Percentiles rank a stretch among this genome's conserved stretches.
phyloP scores from a whole-genome alignment of 2,329 filamentous ascomycete genomes.

The Colletotrichum sidae region DNA sequence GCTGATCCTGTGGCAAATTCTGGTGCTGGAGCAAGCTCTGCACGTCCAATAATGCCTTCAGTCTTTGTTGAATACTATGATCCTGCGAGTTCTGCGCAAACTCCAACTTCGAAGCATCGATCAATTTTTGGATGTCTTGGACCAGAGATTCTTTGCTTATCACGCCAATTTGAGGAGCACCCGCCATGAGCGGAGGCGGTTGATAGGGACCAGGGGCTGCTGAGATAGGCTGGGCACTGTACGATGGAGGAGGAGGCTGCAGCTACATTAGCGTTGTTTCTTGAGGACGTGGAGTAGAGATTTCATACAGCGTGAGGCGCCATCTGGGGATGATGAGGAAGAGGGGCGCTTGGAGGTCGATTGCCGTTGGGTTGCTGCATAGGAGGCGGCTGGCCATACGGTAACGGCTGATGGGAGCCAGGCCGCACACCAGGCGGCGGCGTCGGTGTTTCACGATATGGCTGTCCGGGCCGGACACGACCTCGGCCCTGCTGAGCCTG shows the following conservation, averaged over 20 bases:
- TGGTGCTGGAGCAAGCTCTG: slow-evolving; percentile 83
- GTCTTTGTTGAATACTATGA: slow-evolving; percentile 78
- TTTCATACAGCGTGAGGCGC: slow-evolving; percentile 31
- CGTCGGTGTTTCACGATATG: slow-evolving; percentile 79
- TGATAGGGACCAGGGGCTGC: slow-evolving; percentile 54
- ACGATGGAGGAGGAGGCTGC: slow-evolving; percentile 50
- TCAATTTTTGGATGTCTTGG: slow-evolving; percentile 84
- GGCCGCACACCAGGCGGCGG: slow-evolving; percentile 66
- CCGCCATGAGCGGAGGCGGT: slow-evolving; percentile 50
- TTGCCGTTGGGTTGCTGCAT: slow-evolving; percentile 46
- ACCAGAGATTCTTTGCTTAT: slow-evolving; percentile 81
- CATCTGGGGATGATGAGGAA: slow-evolving; percentile 31
- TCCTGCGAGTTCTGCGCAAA: slow-evolving; percentile 83
- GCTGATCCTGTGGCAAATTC: slow-evolving; percentile 82
- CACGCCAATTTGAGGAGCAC: slow-evolving; percentile 47
- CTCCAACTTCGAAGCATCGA: slow-evolving; percentile 77
- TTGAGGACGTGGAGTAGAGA: not conserved
- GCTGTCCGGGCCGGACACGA: slow-evolving; percentile 50
- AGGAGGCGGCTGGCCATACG: slow-evolving; percentile 51
- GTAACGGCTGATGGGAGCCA: slow-evolving; percentile 47
- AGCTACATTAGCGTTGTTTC: not conserved
- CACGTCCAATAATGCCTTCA: slow-evolving; percentile 87
- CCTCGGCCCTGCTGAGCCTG: slow-evolving; percentile 64
- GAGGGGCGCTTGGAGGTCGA: slow-evolving; percentile 38
- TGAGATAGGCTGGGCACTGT: slow-evolving; percentile 51